A percentile compares a stretch with the other conserved stretches of the same genome.
These are phyloP conservation scores for Phialophora tarda DNA, from an alignment of 2,329 filamentous ascomycete genomes.

Conservation along the genomic window DNA sequence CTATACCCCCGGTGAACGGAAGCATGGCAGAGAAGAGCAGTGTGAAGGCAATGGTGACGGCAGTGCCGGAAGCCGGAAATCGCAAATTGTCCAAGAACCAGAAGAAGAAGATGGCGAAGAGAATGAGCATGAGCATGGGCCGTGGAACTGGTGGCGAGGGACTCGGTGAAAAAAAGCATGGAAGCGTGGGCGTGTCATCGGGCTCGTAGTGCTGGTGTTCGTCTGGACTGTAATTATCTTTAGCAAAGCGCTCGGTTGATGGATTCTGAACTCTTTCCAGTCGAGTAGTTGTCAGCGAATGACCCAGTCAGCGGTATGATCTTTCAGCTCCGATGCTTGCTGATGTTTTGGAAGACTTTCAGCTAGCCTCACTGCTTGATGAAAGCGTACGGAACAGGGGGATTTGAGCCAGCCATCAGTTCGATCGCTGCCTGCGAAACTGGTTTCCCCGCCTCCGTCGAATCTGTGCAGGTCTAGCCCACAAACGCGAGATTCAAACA, in stretches of 20 bases:
- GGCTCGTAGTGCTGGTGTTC: neutral
- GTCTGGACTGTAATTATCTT: neutral
- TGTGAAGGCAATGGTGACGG: slow-evolving; percentile 1
- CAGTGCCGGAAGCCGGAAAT: neutral
- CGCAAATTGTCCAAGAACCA: slow-evolving; percentile 8
- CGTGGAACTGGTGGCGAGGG: neutral
- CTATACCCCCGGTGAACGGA: neutral
- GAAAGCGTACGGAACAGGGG: neutral
- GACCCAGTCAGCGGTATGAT: neutral
- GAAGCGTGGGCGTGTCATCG: neutral
- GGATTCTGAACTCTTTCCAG: neutral
- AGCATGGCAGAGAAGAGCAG: neutral
- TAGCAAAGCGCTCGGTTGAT: neutral
- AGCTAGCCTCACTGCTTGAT: neutral
- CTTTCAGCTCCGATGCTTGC: neutral
- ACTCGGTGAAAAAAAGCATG: neutral
- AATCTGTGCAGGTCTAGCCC: neutral
- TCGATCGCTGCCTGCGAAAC: neutral
- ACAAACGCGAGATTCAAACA: too few species aligned
- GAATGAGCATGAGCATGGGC: slow-evolving; percentile 18
- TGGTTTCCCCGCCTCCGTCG: neutral
- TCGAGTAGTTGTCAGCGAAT: neutral
- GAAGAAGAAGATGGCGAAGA: slow-evolving; percentile 7
- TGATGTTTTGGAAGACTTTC: neutral
- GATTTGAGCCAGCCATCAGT: neutral